These are phyloP conservation scores for Thymus mandschuricus DNA, from an alignment of 257 asterid genomes.

Conservation along the genomic window DNA sequence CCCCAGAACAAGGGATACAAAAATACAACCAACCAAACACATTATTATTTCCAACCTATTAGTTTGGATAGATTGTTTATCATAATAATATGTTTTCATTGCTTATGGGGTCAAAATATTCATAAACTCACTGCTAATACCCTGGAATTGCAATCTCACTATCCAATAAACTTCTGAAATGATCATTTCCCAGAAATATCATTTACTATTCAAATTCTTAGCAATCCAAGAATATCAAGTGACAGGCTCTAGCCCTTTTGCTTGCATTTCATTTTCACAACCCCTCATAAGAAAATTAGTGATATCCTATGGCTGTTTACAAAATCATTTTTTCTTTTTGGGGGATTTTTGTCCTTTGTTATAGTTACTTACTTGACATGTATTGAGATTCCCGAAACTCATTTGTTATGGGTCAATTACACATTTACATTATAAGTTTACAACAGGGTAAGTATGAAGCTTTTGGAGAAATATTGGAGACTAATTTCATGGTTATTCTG, in stretches of 20 bases:
- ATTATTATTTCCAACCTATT: neutral
- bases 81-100: neutral
- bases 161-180: neutral
- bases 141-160: neutral
- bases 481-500: constrained; percentile 8
- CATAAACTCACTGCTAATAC: neutral
- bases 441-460: neutral
- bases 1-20: neutral
- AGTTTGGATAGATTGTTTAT: neutral
- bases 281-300: constrained; percentile 14
- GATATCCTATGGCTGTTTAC: neutral
- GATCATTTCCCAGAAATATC: constrained; percentile 11
- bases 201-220: constrained; percentile 4
- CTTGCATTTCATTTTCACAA: neutral
- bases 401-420: constrained; percentile 13
- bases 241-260: neutral
- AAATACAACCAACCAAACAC: neutral
- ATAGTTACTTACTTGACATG: neutral
- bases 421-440: neutral
- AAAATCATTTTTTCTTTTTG: neutral
- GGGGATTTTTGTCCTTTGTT: neutral
- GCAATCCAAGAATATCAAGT: constrained; percentile 14
- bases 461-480: constrained; percentile 23
- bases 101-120: neutral
- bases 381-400: neutral